A percentile compares a stretch with the other conserved stretches of the same genome.
Evolutionary conservation across 176 grass and related monocot species (phyloP).

Genomic region (Rhipidocladum racemiflorum): DNA sequence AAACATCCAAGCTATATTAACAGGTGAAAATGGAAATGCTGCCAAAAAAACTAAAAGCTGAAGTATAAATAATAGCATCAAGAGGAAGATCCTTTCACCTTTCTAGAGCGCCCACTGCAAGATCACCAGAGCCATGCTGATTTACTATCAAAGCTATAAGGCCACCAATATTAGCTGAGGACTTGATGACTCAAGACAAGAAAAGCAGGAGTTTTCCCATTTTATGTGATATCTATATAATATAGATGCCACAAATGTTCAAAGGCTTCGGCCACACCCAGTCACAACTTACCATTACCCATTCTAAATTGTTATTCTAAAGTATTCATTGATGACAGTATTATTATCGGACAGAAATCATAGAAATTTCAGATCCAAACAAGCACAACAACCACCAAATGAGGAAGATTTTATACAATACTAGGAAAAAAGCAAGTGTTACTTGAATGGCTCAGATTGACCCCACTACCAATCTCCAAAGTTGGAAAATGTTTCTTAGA

Average conservation of each 20-base stretch:
- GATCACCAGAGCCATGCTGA: not conserved
- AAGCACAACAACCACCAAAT: not conserved
- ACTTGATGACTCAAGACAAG: not conserved
- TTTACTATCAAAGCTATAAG: not conserved
- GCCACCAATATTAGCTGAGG: not conserved
- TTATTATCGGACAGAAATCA: not conserved
- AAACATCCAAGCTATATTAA: not conserved
- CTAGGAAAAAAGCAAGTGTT: not conserved
- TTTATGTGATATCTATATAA: not conserved
- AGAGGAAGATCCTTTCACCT: not conserved
- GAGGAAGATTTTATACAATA: not conserved
- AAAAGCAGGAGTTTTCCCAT: not conserved
- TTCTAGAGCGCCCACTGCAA: not conserved
- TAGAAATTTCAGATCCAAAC: not conserved
- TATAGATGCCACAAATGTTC: not conserved
- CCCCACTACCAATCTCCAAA: not conserved
- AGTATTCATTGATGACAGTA: not conserved
- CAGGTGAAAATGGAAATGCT: not conserved
- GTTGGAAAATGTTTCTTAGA: not conserved
- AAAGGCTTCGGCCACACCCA: not conserved
- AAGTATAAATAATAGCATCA: not conserved
- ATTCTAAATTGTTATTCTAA: not conserved
- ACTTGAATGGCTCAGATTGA: conserved; percentile 5
- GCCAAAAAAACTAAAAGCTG: not conserved
- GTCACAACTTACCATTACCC: not conserved